Conservation (phyloP, 148 eudicot genomes). For the Arbutus unedo region DNA sequence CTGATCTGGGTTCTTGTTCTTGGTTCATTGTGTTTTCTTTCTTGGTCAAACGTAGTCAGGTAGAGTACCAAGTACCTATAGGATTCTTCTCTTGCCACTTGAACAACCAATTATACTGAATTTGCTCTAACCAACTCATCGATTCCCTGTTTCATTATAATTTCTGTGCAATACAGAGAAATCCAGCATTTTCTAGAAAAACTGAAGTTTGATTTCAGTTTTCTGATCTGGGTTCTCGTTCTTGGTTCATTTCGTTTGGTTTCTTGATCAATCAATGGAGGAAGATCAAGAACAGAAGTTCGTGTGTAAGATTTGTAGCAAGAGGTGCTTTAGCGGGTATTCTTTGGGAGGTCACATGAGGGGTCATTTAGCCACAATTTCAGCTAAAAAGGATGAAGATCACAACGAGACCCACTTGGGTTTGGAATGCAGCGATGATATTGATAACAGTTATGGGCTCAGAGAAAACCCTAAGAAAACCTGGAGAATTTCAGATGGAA, state of each 20-base stretch:
- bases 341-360: constrained; percentile 50
- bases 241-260: background rate
- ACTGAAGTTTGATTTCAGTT: constrained; percentile 15
- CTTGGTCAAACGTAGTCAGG: no score
- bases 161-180: background rate
- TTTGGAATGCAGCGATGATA: constrained; percentile 14
- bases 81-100: no score
- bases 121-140: no score
- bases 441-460: constrained; percentile 19
- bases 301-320: constrained; percentile 43
- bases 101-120: no score
- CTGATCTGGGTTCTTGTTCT: background rate
- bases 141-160: background rate
- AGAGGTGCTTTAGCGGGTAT: constrained; percentile 28
- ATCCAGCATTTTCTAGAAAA: background rate
- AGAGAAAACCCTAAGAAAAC: constrained; percentile 41
- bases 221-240: constrained; percentile 23
- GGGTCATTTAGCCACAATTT: constrained; percentile 28
- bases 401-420: constrained; percentile 19
- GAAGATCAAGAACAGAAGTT: constrained; percentile 29
- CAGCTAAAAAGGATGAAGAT: constrained; percentile 22
- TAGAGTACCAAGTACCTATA: no score
- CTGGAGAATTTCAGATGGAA: constrained; percentile 32
- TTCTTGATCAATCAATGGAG: constrained; percentile 29
- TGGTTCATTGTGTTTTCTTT: background rate